Evolutionary conservation across 495 filamentous ascomycete genomes (phyloP).

Genomic region (Hyphodiscus hymeniophilus): DNA sequence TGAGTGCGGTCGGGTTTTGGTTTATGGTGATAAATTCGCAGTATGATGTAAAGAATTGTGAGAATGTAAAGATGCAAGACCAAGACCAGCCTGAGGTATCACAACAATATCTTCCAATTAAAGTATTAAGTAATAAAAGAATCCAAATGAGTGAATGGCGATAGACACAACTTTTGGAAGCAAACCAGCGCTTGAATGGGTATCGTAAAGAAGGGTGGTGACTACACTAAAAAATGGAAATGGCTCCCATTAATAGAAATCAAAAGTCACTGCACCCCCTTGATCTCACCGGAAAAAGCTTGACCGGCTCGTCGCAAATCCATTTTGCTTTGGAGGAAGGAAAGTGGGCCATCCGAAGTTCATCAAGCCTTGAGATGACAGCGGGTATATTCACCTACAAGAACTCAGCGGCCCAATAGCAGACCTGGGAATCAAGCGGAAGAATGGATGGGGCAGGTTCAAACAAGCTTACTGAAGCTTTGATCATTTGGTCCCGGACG

Average conservation of each 20-base stretch:
- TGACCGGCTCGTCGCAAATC: conserved; percentile 11
- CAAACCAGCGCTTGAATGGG: conserved; percentile 49
- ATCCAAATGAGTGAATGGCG: conserved; percentile 34
- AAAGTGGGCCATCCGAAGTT: conserved; percentile 10
- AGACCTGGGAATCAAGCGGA: not conserved
- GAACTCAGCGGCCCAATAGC: conserved; percentile 6
- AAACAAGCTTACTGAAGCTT: conserved; percentile 4
- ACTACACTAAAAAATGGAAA: conserved; percentile 11
- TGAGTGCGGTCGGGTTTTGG: conserved; percentile 11
- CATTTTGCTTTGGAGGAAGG: not conserved
- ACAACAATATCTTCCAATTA: conserved; percentile 3
- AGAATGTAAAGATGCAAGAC: conserved; percentile 12
- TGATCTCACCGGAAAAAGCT: conserved; percentile 15
- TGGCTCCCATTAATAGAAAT: conserved; percentile 14
- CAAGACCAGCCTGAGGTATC: conserved; percentile 39
- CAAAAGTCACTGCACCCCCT: conserved; percentile 5
- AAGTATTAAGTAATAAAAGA: conserved; percentile 30
- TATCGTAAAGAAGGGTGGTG: conserved; percentile 16
- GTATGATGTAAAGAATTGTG: not conserved
- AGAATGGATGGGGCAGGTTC: not conserved
- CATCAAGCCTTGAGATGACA: conserved; percentile 10
- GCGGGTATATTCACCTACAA: not conserved
- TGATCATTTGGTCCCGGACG: not conserved
- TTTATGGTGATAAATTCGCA: conserved; percentile 13
- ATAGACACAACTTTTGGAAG: conserved; percentile 34